Conservation (phyloP, 805 yeast genomes). For the Candida quercuum region DNA sequence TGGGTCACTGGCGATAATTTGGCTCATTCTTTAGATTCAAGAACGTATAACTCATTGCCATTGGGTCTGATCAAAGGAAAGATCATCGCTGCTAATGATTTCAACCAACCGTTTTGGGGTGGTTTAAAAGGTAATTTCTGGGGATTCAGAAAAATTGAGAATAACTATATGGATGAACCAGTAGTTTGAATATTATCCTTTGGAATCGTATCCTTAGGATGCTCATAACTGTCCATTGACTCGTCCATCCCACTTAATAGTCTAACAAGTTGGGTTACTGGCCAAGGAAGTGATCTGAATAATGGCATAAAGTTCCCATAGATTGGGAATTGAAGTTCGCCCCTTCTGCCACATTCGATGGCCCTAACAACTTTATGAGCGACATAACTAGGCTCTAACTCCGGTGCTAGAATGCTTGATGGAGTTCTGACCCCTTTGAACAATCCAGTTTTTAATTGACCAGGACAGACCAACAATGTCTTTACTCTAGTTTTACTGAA, state of each 20-base stretch:
- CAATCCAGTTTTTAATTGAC: constrained; percentile 75
- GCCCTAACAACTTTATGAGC: constrained; percentile 55
- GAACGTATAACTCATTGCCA: constrained; percentile 87
- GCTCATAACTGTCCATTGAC: constrained; percentile 27
- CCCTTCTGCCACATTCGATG: constrained; percentile 54
- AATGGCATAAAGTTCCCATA: constrained; percentile 74
- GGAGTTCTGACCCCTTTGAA: constrained; percentile 75
- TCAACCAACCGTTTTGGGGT: constrained; percentile 40
- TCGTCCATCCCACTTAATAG: constrained; percentile 40
- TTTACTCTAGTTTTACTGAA: constrained; percentile 50
- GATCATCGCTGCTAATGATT: constrained; percentile 65
- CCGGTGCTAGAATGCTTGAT: constrained; percentile 72
- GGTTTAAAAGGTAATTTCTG: constrained; percentile 34
- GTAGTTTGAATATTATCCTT: too few relatives aligned
- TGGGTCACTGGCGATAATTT: constrained; percentile 98
- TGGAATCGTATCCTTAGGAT: too few relatives aligned
- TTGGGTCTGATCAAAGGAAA: constrained; percentile 85
- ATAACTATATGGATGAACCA: constrained; percentile 39
- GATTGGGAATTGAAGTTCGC: constrained; percentile 68
- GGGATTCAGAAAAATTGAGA: constrained; percentile 52
- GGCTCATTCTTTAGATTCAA: constrained; percentile 79
- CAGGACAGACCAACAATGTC: constrained; percentile 79
- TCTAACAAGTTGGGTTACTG: constrained; percentile 38
- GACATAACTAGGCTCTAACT: constrained; percentile 60
- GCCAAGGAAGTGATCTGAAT: constrained; percentile 70